Conservation (phyloP, 192 early-diverging fungal genomes). For the Jimgerdemannia lactiflua region DNA sequence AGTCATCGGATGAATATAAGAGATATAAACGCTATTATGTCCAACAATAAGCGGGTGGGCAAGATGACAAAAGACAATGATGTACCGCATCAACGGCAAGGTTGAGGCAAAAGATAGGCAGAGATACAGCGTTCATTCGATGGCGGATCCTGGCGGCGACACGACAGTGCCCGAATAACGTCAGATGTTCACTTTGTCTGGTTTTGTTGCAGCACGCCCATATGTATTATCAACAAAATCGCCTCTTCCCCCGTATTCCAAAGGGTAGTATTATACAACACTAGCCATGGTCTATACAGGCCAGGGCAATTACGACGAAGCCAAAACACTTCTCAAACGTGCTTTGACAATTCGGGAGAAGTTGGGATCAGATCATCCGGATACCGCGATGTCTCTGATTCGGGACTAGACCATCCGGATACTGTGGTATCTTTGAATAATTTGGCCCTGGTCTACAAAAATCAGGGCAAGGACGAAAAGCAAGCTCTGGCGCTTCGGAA, state of each 20-base stretch:
- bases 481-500: no score
- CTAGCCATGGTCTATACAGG: background rate
- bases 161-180: no score
- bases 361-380: background rate
- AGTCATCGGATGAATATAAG: background rate
- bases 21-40: no score
- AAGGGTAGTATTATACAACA: no score
- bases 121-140: background rate
- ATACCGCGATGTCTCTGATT: background rate
- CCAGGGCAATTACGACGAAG: conserved; percentile 1
- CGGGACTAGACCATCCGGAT: background rate
- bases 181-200: no score
- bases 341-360: background rate
- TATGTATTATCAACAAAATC: no score
- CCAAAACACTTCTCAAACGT: background rate
- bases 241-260: no score
- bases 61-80: background rate
- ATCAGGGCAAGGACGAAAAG: no score
- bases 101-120: no score
- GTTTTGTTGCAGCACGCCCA: no score
- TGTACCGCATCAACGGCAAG: background rate
- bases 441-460: background rate
- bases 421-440: background rate
- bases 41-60: background rate
- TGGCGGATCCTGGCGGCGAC: background rate